Percentiles rank a stretch among this genome's conserved stretches.
Evolutionary conservation across 1,284 basidiomycete species (phyloP).

Genomic region (Pseudomicrostroma phylloplanum): DNA sequence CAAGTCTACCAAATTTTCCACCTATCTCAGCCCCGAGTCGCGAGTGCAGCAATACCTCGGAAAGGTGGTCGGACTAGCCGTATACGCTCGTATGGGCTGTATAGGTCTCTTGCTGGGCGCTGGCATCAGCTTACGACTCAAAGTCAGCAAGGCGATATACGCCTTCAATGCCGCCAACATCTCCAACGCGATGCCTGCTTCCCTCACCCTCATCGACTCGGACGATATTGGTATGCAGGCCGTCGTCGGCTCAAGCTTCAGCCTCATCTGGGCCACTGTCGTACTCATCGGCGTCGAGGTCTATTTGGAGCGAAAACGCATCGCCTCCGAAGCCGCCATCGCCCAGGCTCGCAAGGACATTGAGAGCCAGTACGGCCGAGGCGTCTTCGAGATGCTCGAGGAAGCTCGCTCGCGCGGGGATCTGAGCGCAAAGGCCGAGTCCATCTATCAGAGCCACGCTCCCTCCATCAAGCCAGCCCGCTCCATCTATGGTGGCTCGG

Average conservation of each 20-base stretch:
- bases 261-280: conserved; percentile 1
- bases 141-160: conserved; percentile 5
- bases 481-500: too few species aligned
- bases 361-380: background rate
- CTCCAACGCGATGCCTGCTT: background rate
- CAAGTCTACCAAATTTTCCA: too few species aligned
- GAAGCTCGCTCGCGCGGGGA: background rate
- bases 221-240: background rate
- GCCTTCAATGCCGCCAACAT: conserved; percentile 3
- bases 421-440: too few species aligned
- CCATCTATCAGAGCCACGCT: too few species aligned
- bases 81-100: background rate
- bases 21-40: background rate
- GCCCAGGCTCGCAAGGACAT: background rate
- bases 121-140: background rate
- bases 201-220: background rate
- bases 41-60: background rate
- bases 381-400: background rate
- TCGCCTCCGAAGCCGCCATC: background rate
- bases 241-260: background rate
- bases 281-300: background rate
- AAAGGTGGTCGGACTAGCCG: background rate
- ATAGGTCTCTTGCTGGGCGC: background rate
- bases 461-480: too few species aligned
- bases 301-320: background rate